Base-by-base conservation (phyloP, 192 early-diverging fungal species). In the Coemansia sp. region DNA sequence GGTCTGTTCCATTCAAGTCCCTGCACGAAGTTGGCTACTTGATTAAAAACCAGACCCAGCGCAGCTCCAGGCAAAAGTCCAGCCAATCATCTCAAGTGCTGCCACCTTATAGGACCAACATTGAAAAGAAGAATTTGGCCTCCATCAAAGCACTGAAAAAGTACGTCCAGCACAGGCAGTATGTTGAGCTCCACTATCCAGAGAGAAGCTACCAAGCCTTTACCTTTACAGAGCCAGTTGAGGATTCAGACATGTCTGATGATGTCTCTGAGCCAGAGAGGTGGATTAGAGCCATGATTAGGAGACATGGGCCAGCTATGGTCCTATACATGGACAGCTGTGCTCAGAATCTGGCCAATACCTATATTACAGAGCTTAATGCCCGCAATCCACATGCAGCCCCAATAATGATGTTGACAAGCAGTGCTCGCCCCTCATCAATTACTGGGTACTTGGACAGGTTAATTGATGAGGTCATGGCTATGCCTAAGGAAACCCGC, bases 1-100 rank as follows among this genome's bases (percentile, higher is more conserved):
- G 77, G 77, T 80, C 77, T 15, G 73, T 80, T 2, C 77, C 77
- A 6, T 80, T 80, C 62, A 74, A 75, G 53, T 80, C 77, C 24
- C 68, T 80, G 29, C 45, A 80, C 22, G 73, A 80, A 39, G 72
- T 74, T 10, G 77, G 77, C 27, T 80, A 68, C 49, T 39, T 80
- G 29, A 75, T 80, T 42, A 80, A 80, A 60, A 80, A 74, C 62
- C 72, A 80, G 38, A 19, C 58, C 12, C 27, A 56, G 6, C 59
- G 72, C 12, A 56, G 72, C 3, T 12, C 53, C 17, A 79, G 73
- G 59, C 41, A 61, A 11, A 20, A 22, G 19, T 60, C 68, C 10
- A n/a, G n/a, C n/a, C n/a, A n/a, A n/a, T n/a, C n/a, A n/a, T 17
- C 35, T 38, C 29, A 43, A 45, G 60, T 29, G 8, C 36, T 20